These are phyloP conservation scores for Paulownia fortunei DNA, from an alignment of 257 asterid genomes.

Conservation along the genomic window DNA sequence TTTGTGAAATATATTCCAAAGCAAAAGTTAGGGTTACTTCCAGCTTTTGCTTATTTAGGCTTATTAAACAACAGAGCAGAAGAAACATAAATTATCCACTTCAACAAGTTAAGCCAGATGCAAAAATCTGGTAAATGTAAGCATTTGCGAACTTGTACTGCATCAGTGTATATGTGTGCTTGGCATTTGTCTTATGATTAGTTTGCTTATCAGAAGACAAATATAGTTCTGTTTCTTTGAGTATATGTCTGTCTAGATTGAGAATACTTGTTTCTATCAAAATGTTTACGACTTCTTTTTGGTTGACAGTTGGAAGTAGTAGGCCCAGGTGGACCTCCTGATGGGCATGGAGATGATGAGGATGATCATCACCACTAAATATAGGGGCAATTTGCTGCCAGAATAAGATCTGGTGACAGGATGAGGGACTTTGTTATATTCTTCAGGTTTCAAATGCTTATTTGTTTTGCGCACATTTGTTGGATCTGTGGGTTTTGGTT, in stretches of 20 bases:
- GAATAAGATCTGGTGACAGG: conserved; percentile 59
- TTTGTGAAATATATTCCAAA: background rate
- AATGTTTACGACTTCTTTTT: conserved; percentile 2
- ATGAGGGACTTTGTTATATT: conserved; percentile 40
- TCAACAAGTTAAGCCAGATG: background rate
- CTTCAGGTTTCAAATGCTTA: conserved; percentile 48
- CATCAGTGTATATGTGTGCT: background rate
- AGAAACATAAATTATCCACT: background rate
- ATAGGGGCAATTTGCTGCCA: conserved; percentile 41
- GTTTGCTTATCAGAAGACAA: background rate
- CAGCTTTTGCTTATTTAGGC: background rate
- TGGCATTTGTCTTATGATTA: background rate
- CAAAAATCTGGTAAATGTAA: background rate
- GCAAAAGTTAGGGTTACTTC: background rate
- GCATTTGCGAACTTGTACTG: background rate
- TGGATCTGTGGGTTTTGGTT: conserved; percentile 38
- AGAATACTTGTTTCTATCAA: background rate
- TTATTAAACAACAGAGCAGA: no score
- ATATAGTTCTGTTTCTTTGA: background rate
- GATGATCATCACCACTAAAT: conserved; percentile 60
- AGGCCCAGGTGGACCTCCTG: conserved; percentile 91
- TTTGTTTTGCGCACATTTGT: conserved; percentile 36
- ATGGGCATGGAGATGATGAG: conserved; percentile 66
- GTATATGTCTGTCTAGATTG: background rate
- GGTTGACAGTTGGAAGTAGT: conserved; percentile 78